phyloP scores from a whole-genome alignment of 2,329 filamentous ascomycete species.

The Alternaria ventricosa region DNA sequence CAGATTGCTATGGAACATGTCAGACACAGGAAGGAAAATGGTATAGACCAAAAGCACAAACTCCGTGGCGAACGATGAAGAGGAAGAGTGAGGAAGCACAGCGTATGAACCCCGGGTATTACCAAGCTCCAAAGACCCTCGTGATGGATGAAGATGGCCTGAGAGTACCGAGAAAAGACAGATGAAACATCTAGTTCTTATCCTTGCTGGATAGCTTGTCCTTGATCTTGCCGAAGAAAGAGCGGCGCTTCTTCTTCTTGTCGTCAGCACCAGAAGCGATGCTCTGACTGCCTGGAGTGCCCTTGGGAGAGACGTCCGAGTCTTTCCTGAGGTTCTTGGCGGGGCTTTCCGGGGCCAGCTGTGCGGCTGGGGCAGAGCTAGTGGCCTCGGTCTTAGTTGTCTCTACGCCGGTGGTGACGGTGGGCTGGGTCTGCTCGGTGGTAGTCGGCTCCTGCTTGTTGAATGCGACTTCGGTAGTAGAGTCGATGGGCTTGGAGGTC shows the following conservation, averaged over 20 bases:
- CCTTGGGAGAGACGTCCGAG: conserved; percentile 41
- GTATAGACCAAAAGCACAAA: conserved; percentile 47
- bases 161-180: conserved; percentile 17
- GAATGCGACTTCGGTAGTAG: conserved; percentile 51
- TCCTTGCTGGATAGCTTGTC: conserved; percentile 52
- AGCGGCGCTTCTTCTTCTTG: conserved; percentile 58
- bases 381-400: conserved; percentile 40
- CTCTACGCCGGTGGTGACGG: conserved; percentile 50
- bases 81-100: conserved; percentile 28
- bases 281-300: conserved; percentile 49
- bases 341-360: conserved; percentile 36
- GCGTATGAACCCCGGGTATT: conserved; percentile 29
- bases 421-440: conserved; percentile 47
- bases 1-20: conserved; percentile 25
- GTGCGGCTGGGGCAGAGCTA: conserved; percentile 14
- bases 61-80: conserved; percentile 34
- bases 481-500: conserved; percentile 30
- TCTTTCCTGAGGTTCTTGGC: conserved; percentile 36
- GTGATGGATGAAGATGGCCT: conserved; percentile 8
- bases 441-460: conserved; percentile 50
- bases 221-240: conserved; percentile 58
- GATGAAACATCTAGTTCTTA: conserved; percentile 29
- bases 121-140: conserved; percentile 23
- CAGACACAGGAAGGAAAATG: conserved; percentile 33
- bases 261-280: conserved; percentile 37